These are phyloP conservation scores for Cotoneaster glaucophyllus DNA, from an alignment of 306 rosid species.

Conservation along the genomic window DNA sequence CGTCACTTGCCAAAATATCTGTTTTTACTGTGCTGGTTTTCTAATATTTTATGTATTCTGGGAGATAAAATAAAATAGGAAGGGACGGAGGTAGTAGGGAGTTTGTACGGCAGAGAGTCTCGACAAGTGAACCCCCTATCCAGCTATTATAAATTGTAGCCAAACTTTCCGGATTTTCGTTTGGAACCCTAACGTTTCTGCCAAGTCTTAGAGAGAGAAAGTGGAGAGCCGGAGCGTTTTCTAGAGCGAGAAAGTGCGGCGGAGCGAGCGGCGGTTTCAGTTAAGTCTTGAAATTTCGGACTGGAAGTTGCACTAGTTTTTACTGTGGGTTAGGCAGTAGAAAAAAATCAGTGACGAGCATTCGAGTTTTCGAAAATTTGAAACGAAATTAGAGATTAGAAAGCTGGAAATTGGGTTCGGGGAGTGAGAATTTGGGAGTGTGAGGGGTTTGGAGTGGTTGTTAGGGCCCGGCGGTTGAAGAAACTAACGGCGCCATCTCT, in stretches of 20 bases:
- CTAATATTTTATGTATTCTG: too few species aligned
- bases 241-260: neutral
- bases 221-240: neutral
- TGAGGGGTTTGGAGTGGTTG: neutral
- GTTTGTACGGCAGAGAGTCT: neutral
- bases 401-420: neutral
- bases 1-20: too few species aligned
- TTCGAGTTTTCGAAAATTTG: neutral
- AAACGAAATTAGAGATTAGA: neutral
- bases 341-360: neutral
- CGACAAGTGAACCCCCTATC: neutral
- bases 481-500: slow-evolving; percentile 76
- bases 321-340: neutral
- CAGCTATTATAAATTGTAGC: neutral
- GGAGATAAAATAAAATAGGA: too few species aligned
- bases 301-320: neutral
- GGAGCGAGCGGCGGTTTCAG: neutral
- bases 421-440: neutral
- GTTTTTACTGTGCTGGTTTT: too few species aligned
- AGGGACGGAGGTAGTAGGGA: neutral
- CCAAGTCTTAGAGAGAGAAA: neutral
- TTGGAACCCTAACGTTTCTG: neutral
- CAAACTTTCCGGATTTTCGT: neutral
- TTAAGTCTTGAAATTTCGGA: neutral
- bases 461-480: too few species aligned